Conservation (phyloP, 139 green algal genomes). For the Mychonastes homosphaera region DNA sequence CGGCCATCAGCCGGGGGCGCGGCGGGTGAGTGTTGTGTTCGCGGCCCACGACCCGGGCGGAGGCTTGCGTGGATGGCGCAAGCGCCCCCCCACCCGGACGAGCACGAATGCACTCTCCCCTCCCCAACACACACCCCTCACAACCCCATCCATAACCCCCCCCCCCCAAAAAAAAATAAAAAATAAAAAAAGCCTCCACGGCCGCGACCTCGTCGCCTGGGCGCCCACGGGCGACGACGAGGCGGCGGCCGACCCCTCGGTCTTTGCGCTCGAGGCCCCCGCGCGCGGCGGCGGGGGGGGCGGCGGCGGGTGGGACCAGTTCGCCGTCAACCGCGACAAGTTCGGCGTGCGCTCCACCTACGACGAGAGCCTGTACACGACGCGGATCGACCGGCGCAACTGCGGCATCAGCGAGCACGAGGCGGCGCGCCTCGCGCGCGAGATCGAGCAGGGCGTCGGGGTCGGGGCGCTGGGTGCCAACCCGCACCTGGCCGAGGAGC, state of each 20-base stretch:
- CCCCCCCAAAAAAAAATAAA: too few relatives aligned
- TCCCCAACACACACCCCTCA: too few relatives aligned
- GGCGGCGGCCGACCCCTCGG: constrained; percentile 8
- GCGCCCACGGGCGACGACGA: constrained; percentile 41
- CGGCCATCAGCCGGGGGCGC: constrained; percentile 51
- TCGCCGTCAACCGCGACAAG: constrained; percentile 68
- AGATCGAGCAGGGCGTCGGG: constrained; percentile 56
- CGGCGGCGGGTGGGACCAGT: constrained; percentile 74
- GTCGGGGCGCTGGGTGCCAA: too few relatives aligned
- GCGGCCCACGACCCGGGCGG: background rate
- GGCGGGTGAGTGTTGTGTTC: constrained; percentile 31
- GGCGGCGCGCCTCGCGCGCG: constrained; percentile 59
- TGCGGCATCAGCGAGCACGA: constrained; percentile 56
- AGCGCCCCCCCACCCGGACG: too few relatives aligned
- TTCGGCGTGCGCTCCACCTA: constrained; percentile 72
- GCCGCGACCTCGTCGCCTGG: constrained; percentile 67
- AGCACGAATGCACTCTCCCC: too few relatives aligned
- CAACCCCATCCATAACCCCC: too few relatives aligned
- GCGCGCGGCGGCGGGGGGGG: background rate
- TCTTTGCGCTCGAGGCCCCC: constrained; percentile 28
- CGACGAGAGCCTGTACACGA: constrained; percentile 63
- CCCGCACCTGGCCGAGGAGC: constrained; percentile 71
- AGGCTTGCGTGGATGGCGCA: background rate
- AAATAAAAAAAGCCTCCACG: constrained; percentile 31
- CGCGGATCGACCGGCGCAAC: constrained; percentile 25